Evolutionary conservation across 2,329 filamentous ascomycete genomes (phyloP), one percentile per base, ranked within the genome.

Genomic region (Fusarium sp.): DNA sequence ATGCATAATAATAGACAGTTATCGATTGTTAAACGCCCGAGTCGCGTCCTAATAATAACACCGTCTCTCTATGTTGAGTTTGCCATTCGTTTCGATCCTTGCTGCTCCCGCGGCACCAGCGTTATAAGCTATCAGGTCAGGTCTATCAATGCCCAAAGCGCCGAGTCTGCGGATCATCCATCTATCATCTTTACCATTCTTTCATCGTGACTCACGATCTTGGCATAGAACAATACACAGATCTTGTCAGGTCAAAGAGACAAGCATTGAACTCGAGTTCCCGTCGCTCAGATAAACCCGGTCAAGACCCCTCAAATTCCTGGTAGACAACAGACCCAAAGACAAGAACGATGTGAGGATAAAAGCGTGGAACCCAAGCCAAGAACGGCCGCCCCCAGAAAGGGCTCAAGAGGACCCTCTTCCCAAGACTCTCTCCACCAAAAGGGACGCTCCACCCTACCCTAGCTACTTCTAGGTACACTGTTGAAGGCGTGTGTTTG

Each of bases 181-280:
- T 44, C 60, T 33, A 41, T 41, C 64, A n/a, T 66, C 52, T 44
- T 63, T 59, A 39, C 22, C 26, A 49, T 39, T 60, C 33, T 55
- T 69, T 66, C 60, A 75, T 75, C 48, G 60, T 72, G 72, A 74
- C 72, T 74, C 72, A 69, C 54, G 48, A 39, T 70, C 51, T 70
- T 55, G 66, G 63, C 62, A 58, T 62, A 63, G 22, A 70, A 62
- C 42, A 38, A 44, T 39, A 63, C 59, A 59, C 67, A 44, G 44
- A 54, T 44, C 52, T 35, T 69, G 56, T 51, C 55, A 48, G 66
- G 66, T 45, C 58, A 51, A 73, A 66, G 54, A 74, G 63, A 72
- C 68, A 74, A 69, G 72, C 63, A 60, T 75, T 68, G 56, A 67
- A 65, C 68, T 70, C 68, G 36, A 74, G 60, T 62, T 69, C 45